phyloP scores from a whole-genome alignment of 2,329 filamentous ascomycete genomes.

The Pyrenophora graminea region DNA sequence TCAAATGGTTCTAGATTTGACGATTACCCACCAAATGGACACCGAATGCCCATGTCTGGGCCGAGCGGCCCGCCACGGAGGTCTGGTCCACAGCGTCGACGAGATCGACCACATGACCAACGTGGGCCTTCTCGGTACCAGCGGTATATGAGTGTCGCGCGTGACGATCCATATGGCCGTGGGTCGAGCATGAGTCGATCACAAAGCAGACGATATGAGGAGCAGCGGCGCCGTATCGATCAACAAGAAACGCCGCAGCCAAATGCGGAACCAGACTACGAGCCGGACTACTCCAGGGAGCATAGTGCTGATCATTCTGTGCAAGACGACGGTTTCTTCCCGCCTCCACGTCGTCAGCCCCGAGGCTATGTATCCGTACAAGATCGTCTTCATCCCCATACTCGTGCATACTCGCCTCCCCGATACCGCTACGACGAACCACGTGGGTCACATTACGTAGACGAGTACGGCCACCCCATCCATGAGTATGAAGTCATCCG shows the following conservation, averaged over 20 bases:
- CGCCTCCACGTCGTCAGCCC: conserved; percentile 24
- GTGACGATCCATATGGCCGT: conserved; percentile 43
- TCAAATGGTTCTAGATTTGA: conserved; percentile 43
- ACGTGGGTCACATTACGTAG: conserved; percentile 36
- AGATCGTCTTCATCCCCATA: conserved; percentile 31
- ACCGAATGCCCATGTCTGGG: conserved; percentile 35
- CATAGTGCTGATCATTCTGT: conserved; percentile 36
- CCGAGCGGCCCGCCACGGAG: conserved; percentile 28
- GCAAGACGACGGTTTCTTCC: conserved; percentile 33
- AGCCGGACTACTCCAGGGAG: conserved; percentile 37
- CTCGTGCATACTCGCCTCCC: conserved; percentile 32
- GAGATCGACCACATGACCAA: conserved; percentile 40
- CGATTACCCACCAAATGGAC: conserved; percentile 28
- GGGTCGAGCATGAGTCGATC: conserved; percentile 42
- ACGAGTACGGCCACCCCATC: conserved; percentile 38
- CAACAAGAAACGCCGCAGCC: conserved; percentile 45
- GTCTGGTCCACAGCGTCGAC: conserved; percentile 36
- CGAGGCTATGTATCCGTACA: conserved; percentile 43
- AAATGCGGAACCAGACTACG: conserved; percentile 33
- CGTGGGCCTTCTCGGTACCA: conserved; percentile 42
- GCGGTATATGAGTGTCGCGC: conserved; percentile 42
- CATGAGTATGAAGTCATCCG: conserved; percentile 41
- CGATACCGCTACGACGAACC: conserved; percentile 39
- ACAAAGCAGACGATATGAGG: conserved; percentile 43
- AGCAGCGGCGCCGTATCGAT: conserved; percentile 43